These are phyloP conservation scores for Paraphaeosphaeria sporulosa DNA, from an alignment of 2,329 filamentous ascomycete genomes.

Conservation along the genomic window DNA sequence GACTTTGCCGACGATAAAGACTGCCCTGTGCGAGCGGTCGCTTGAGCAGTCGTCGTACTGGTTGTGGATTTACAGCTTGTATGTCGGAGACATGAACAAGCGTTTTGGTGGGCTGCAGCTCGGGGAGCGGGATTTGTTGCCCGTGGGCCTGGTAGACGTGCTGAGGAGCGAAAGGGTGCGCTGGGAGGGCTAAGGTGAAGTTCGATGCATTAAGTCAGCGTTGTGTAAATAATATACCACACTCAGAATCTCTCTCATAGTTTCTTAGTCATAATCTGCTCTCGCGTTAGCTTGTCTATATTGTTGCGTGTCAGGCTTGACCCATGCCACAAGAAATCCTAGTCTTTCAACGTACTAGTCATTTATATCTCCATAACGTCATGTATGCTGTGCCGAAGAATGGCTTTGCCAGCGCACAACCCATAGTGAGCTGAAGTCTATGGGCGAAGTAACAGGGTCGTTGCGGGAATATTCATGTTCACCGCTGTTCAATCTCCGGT, in stretches of 20 bases:
- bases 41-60: constrained; percentile 49
- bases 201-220: neutral
- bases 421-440: no score
- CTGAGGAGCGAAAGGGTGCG: constrained; percentile 47
- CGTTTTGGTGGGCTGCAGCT: constrained; percentile 51
- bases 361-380: no score
- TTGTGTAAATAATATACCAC: neutral
- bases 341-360: no score
- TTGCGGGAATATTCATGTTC: no score
- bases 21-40: constrained; percentile 1
- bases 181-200: constrained; percentile 45
- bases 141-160: constrained; percentile 51
- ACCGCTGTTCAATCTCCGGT: no score
- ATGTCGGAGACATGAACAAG: constrained; percentile 50
- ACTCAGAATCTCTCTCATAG: neutral
- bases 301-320: no score
- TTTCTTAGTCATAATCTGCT: no score
- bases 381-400: no score
- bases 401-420: no score
- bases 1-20: constrained; percentile 29
- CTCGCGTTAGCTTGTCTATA: no score
- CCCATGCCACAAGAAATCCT: no score
- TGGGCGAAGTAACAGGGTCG: no score
- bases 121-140: constrained; percentile 51
- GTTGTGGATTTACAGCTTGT: constrained; percentile 56